Evolutionary conservation across 108 stramenopile genomes (phyloP).

Genomic region (Asterionellopsis glacialis): DNA sequence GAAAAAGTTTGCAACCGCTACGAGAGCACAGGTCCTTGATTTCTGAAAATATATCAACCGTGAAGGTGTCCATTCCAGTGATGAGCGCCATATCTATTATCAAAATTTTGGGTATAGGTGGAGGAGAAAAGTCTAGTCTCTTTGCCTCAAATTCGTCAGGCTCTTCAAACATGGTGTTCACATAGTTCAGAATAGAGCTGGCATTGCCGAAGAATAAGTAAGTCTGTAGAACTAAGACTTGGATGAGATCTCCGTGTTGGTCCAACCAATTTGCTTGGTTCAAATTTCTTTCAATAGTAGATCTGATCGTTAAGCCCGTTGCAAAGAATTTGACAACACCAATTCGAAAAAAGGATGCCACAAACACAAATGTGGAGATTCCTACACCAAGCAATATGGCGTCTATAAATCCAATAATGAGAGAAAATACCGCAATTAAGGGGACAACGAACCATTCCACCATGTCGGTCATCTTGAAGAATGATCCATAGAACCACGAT

Average conservation of each 20-base stretch:
- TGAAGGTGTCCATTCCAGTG: slow-evolving; percentile 64
- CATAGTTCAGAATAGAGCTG: slow-evolving; percentile 51
- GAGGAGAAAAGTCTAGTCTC: slow-evolving; percentile 12
- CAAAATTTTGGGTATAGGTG: slow-evolving; percentile 57
- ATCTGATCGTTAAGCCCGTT: slow-evolving; percentile 56
- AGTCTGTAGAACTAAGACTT: slow-evolving; percentile 68
- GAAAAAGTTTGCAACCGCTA: slow-evolving; percentile 49
- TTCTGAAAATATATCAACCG: slow-evolving; percentile 64
- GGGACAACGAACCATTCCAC: slow-evolving; percentile 71
- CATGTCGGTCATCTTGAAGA: slow-evolving; percentile 28
- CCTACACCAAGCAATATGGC: slow-evolving; percentile 63
- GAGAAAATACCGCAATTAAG: slow-evolving; percentile 48
- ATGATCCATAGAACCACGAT: slow-evolving; percentile 52
- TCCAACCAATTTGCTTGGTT: slow-evolving; percentile 57
- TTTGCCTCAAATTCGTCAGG: slow-evolving; percentile 9
- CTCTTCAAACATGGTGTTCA: slow-evolving; percentile 76
- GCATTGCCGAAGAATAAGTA: slow-evolving; percentile 86
- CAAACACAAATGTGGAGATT: slow-evolving; percentile 70
- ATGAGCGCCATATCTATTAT: slow-evolving; percentile 64
- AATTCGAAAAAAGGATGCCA: slow-evolving; percentile 55
- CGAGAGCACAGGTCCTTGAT: slow-evolving; percentile 42
- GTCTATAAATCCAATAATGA: slow-evolving; percentile 50
- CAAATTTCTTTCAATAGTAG: slow-evolving; percentile 55
- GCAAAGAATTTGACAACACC: slow-evolving; percentile 75
- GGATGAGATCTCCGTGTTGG: slow-evolving; percentile 62